These are phyloP conservation scores for Vitellaria paradoxa DNA, from an alignment of 179 eudicot genomes.

Conservation along the genomic window DNA sequence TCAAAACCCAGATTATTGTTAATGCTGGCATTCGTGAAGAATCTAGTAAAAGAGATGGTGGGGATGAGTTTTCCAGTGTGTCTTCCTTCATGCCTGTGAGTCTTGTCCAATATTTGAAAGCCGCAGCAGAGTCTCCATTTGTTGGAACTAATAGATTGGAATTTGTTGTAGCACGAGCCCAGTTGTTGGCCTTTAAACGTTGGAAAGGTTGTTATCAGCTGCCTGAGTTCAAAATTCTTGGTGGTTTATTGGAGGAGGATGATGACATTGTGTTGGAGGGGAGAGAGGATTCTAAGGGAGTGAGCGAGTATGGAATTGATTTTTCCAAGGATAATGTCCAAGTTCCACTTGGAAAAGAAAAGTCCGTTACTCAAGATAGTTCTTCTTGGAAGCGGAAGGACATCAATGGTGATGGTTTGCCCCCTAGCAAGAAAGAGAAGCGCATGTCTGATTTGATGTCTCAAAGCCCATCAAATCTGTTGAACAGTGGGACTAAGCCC, in stretches of 20 bases:
- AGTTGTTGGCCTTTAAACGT: constrained; percentile 58
- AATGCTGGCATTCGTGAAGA: constrained; percentile 63
- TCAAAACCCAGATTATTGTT: constrained; percentile 54
- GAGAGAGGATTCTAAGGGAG: constrained; percentile 22
- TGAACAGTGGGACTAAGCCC: constrained; percentile 20
- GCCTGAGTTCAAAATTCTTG: constrained; percentile 42
- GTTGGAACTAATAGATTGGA: constrained; percentile 44
- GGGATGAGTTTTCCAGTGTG: constrained; percentile 46
- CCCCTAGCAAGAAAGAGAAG: constrained; percentile 34
- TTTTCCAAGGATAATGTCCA: constrained; percentile 8
- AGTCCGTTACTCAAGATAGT: constrained; percentile 21
- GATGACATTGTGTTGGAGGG: constrained; percentile 19
- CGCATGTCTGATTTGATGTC: constrained; percentile 28
- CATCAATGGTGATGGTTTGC: constrained; percentile 18
- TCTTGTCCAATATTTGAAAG: constrained; percentile 37
- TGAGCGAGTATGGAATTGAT: constrained; percentile 19
- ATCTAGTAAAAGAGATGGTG: constrained; percentile 39
- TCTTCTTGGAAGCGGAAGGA: constrained; percentile 40
- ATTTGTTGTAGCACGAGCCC: constrained; percentile 50
- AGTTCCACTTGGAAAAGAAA: constrained; percentile 22
- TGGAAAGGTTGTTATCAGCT: constrained; percentile 51
- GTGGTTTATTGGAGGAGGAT: constrained; percentile 34
- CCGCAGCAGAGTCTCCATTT: constrained; percentile 41
- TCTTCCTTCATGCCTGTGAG: constrained; percentile 47
- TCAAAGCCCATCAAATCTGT: constrained; percentile 19